phyloP scores from a whole-genome alignment of 2,329 filamentous ascomycete species.

The Sclerotinia sclerotiorum region DNA sequence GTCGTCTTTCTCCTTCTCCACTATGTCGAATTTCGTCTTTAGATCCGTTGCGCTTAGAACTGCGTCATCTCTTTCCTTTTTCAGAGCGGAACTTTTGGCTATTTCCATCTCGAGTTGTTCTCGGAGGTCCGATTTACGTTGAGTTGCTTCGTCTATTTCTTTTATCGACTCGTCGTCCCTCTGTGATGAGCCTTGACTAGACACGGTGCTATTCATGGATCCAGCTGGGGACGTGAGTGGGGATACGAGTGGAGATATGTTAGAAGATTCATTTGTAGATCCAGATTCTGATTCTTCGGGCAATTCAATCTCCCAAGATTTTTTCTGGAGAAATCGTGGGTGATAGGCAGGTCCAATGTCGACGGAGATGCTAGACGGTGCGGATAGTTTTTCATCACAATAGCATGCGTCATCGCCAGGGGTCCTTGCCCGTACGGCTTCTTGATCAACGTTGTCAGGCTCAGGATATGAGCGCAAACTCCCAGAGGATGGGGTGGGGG shows the following conservation, averaged over 20 bases:
- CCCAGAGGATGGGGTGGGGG: neutral
- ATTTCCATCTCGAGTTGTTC: constrained; percentile 14
- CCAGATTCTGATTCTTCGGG: neutral
- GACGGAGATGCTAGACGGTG: neutral
- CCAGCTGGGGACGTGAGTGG: neutral
- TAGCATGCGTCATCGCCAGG: neutral
- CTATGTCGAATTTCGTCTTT: neutral
- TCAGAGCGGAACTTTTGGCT: neutral
- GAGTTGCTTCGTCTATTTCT: neutral
- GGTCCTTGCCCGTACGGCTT: neutral
- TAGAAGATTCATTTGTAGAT: neutral
- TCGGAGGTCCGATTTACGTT: neutral
- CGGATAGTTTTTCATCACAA: neutral
- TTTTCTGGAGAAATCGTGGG: neutral
- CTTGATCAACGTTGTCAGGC: neutral
- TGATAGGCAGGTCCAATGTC: neutral
- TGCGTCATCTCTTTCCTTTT: constrained; percentile 2
- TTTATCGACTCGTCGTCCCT: neutral
- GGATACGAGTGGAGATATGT: neutral
- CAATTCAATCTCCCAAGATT: neutral
- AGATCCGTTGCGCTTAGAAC: neutral
- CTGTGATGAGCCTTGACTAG: neutral
- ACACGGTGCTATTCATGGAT: neutral
- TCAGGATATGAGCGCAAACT: neutral
- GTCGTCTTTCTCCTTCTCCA: neutral